A percentile compares a stretch with the other conserved stretches of the same genome.
Conservation (phyloP, 768 basidiomycete genomes). For the Suillus weaverae region DNA sequence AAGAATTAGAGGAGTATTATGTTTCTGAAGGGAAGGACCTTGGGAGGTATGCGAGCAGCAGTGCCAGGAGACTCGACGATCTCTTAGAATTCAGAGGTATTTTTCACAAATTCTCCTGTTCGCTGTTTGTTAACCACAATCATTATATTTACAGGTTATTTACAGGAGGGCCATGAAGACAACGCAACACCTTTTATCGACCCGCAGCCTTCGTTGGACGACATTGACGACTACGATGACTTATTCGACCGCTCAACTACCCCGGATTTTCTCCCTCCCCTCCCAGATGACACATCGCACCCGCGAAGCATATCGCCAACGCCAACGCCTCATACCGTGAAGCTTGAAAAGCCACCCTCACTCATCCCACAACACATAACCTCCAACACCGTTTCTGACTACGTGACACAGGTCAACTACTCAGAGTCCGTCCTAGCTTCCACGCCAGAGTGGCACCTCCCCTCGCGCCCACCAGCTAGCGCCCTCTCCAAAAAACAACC, state of each 20-base stretch:
- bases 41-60: conserved; percentile 63
- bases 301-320: conserved; percentile 37
- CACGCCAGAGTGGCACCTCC: conserved; percentile 70
- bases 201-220: conserved; percentile 18
- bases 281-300: conserved; percentile 29
- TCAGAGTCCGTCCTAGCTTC: conserved; percentile 67
- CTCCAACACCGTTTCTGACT: conserved; percentile 57
- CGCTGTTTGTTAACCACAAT: conserved; percentile 15
- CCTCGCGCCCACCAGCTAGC: conserved; percentile 36
- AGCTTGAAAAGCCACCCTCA: conserved; percentile 35
- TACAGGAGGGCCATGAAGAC: conserved; percentile 56
- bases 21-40: conserved; percentile 68
- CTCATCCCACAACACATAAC: conserved; percentile 45
- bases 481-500: conserved; percentile 20
- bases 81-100: conserved; percentile 70
- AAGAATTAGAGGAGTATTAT: conserved; percentile 70
- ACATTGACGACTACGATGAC: conserved; percentile 7
- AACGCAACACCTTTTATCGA: conserved; percentile 58
- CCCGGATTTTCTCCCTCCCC: conserved; percentile 36
- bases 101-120: conserved; percentile 28
- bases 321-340: conserved; percentile 33
- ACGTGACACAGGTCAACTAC: conserved; percentile 72
- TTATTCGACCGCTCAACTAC: conserved; percentile 32
- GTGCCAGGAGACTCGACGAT: conserved; percentile 67
- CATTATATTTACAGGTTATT: conserved; percentile 48